phyloP scores from a whole-genome alignment of 1,139 yeast genomes.

The Scheffersomyces parashehatae region DNA sequence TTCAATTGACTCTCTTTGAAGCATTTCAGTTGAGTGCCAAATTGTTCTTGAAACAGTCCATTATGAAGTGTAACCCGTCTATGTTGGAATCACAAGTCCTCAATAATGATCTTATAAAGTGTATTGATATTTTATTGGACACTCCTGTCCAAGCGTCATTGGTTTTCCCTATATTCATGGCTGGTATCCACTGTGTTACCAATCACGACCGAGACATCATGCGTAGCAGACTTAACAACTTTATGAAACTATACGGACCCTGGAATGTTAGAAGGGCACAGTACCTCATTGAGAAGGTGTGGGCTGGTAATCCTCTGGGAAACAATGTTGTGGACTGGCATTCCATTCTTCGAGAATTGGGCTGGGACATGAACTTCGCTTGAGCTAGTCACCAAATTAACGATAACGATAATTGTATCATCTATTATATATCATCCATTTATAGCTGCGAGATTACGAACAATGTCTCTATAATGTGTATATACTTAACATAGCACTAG shows the following conservation, averaged over 20 bases:
- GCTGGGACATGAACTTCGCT: slow-evolving; percentile 83
- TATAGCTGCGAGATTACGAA: too few relatives aligned
- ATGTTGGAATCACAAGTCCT: slow-evolving; percentile 65
- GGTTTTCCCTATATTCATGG: slow-evolving; percentile 75
- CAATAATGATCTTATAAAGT: slow-evolving; percentile 52
- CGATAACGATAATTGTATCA: too few relatives aligned
- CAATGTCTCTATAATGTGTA: too few relatives aligned
- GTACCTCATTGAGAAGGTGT: slow-evolving; percentile 55
- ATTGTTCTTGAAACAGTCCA: slow-evolving; percentile 66
- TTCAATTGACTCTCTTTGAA: slow-evolving; percentile 71
- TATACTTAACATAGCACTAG: too few relatives aligned
- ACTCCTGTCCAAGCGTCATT: slow-evolving; percentile 70
- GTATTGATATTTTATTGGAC: slow-evolving; percentile 63
- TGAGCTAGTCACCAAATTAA: slow-evolving; percentile 1
- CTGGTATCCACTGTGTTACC: slow-evolving; percentile 67
- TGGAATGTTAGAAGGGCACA: slow-evolving; percentile 65
- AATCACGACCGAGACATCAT: slow-evolving; percentile 51
- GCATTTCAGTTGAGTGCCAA: slow-evolving; percentile 71
- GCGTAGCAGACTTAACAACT: slow-evolving; percentile 52
- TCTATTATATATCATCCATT: too few relatives aligned
- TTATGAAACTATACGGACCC: slow-evolving; percentile 63
- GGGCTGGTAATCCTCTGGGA: slow-evolving; percentile 42
- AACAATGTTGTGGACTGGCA: slow-evolving; percentile 61
- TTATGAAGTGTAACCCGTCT: slow-evolving; percentile 60
- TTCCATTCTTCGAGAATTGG: slow-evolving; percentile 59